Conservation (phyloP, 768 basidiomycete genomes). For the Filobasidium floriforme region DNA sequence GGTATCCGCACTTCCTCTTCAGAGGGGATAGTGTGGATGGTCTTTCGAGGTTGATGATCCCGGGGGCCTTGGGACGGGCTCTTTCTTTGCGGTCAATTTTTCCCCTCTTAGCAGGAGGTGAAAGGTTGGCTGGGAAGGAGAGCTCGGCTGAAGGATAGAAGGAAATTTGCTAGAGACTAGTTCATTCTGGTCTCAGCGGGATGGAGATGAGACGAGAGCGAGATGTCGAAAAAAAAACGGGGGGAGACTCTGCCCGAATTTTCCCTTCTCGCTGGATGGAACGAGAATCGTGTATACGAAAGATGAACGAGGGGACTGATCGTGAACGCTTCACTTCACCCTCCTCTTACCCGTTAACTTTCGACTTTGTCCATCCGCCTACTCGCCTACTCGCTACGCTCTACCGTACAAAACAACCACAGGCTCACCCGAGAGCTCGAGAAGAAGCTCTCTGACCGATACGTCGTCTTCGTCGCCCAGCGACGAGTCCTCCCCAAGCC, state of each 20-base stretch:
- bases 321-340: constrained; percentile 21
- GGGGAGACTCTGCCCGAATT: constrained; percentile 2
- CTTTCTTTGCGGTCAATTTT: too few species aligned
- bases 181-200: too few species aligned
- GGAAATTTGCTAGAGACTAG: too few species aligned
- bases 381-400: constrained; percentile 7
- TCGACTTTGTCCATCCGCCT: constrained; percentile 1
- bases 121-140: too few species aligned
- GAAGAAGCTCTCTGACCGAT: constrained; percentile 99
- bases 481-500: constrained; percentile 97
- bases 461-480: constrained; percentile 97
- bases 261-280: background rate
- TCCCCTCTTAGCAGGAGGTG: too few species aligned
- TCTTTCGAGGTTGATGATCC: background rate
- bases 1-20: background rate
- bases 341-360: constrained; percentile 12
- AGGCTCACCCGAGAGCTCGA: constrained; percentile 97
- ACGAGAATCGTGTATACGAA: background rate
- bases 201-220: too few species aligned
- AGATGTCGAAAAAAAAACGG: too few species aligned
- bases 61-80: background rate
- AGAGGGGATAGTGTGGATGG: background rate
- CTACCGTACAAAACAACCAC: constrained; percentile 18
- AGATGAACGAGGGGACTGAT: background rate
- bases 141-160: too few species aligned